Evolutionary conservation across 2,329 filamentous ascomycete genomes (phyloP), one percentile per base, ranked within the genome.

Genomic region (Colletotrichum lupini): DNA sequence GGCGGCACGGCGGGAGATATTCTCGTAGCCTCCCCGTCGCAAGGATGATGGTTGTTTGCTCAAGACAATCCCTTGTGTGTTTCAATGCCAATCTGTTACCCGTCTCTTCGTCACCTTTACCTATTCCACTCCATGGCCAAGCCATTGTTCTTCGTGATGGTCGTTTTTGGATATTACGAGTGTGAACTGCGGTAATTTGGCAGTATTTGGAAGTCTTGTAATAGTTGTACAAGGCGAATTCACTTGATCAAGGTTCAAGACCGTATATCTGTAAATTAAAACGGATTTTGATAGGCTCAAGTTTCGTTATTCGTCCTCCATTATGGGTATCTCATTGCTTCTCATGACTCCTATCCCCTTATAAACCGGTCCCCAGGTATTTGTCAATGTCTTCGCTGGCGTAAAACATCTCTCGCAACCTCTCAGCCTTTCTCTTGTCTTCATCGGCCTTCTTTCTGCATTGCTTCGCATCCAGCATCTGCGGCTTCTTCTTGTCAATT

Each of bases 381-480:
- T 87, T 90, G 77, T 95, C 90, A 67, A 97, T 85, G 76, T 96
- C 93, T n/a, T 93, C 89, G 76, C 90, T 92, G 24, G 90, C 88
- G 82, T 94, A 96, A 75, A 98, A 93, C 83, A 94, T 87, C 76
- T 90, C 87, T 75, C 91, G 88, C 72, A 98, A 80, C 77, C 84
- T 90, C 73, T 93, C 89, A 22, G 88, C 86, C 74, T 86, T 91
- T 80, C 84, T 90, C 82, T 87, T 92, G 70, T 92, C 91, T 75
- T 91, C 89, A 56, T 85, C 83, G 3, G 90, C 90, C 79, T 88
- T 82, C 80, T 90, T 91, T 77, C 90, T 88, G 52, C 92, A 86
- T 81, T 93, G 90, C 77, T 92, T 94, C n/a, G 93, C 92, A 81
- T 93, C 92, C 72, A 95, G 81, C 77, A 85, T 87, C 77, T 85